These are phyloP conservation scores for Pelomyxa schiedti DNA, from an alignment of 78 protist genomes.

Conservation along the genomic window DNA sequence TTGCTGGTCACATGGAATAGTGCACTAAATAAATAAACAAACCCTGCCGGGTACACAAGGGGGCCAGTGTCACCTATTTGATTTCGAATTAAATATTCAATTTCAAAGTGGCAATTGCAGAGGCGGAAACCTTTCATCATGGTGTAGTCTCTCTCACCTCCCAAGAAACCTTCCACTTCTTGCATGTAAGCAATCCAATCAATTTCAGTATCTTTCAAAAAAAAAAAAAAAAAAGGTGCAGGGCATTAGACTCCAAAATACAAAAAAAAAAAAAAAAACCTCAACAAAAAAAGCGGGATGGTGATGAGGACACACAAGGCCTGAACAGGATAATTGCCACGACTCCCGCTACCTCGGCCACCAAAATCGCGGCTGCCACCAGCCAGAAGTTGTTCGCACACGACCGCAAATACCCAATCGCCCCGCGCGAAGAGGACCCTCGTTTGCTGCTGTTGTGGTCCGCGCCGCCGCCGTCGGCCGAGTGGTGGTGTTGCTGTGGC, in stretches of 20 bases:
- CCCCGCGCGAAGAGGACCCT: too few species aligned
- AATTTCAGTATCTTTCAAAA: conserved; percentile 65
- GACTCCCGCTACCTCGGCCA: too few species aligned
- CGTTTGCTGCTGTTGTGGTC: too few species aligned
- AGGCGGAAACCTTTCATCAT: too few species aligned
- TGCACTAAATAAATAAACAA: conserved; percentile 30
- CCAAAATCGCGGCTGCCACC: too few species aligned
- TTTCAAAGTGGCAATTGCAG: too few species aligned
- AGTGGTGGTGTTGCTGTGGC: too few species aligned
- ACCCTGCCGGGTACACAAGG: conserved; percentile 77
- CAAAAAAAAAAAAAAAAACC: not conserved
- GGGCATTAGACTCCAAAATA: not conserved
- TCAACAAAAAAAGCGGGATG: not conserved
- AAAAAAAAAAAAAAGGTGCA: not conserved
- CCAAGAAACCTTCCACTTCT: conserved; percentile 51
- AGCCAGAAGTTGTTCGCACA: too few species aligned
- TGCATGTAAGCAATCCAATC: conserved; percentile 83
- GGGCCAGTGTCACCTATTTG: conserved; percentile 77
- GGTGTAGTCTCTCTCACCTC: conserved; percentile 56
- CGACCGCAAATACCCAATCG: too few species aligned
- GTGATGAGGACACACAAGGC: not conserved
- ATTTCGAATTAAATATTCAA: too few species aligned
- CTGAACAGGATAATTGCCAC: too few species aligned
- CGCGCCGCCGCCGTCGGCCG: too few species aligned
- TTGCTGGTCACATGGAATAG: conserved; percentile 20